Evolutionary conservation across 257 asterid genomes (phyloP).

Genomic region (Handroanthus guayacan): DNA sequence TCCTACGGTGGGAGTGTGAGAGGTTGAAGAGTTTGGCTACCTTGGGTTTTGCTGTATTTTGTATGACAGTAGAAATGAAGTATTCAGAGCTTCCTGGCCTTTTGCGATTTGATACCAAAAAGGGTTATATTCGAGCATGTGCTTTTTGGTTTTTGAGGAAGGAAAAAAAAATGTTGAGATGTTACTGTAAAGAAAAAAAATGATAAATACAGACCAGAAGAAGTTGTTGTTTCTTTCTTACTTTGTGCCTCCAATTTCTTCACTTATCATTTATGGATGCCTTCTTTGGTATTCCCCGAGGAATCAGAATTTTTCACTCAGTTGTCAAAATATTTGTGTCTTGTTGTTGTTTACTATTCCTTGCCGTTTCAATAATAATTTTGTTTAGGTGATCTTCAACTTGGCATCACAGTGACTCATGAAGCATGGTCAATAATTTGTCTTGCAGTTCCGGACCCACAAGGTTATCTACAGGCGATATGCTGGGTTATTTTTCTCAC

Average conservation of each 20-base stretch:
- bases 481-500: slow-evolving; percentile 94
- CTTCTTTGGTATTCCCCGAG: background rate
- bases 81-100: background rate
- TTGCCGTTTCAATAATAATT: background rate
- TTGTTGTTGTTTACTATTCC: background rate
- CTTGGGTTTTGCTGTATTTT: background rate
- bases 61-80: background rate
- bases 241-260: background rate
- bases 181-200: background rate
- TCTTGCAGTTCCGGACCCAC: slow-evolving; percentile 89
- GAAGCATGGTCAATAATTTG: slow-evolving; percentile 13
- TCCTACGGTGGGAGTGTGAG: background rate
- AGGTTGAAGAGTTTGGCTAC: background rate
- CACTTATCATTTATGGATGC: slow-evolving; percentile 11
- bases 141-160: background rate
- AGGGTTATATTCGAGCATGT: background rate
- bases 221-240: slow-evolving; percentile 1
- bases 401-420: slow-evolving; percentile 8
- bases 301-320: background rate
- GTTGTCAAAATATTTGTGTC: background rate
- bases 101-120: background rate
- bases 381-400: background rate
- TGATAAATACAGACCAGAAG: background rate
- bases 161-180: background rate
- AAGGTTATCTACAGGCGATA: slow-evolving; percentile 95